A percentile compares a stretch with the other conserved stretches of the same genome.
phyloP scores from a whole-genome alignment of 148 eudicot genomes.

The Arbutus unedo region DNA sequence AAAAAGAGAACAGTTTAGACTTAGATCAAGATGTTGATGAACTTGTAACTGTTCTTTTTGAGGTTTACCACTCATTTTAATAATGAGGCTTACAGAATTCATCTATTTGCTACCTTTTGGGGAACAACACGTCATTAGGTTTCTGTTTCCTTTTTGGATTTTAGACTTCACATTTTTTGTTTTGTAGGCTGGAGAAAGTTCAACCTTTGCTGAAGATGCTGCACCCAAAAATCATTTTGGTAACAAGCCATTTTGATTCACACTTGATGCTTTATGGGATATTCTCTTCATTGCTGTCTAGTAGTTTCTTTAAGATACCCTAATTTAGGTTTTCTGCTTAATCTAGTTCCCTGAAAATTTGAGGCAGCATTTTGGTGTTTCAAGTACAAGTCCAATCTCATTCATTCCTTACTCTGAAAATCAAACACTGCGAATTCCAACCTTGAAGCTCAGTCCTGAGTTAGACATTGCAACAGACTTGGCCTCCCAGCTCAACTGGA shows the following conservation, averaged over 20 bases:
- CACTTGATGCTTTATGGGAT: neutral
- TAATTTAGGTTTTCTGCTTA: slow-evolving; percentile 17
- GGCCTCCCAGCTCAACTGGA: slow-evolving; percentile 44
- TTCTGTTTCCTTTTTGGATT: neutral
- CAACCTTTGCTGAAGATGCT: slow-evolving; percentile 53
- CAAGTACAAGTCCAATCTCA: slow-evolving; percentile 28
- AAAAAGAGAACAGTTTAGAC: neutral
- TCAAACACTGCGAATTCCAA: slow-evolving; percentile 43
- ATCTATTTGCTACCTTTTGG: neutral
- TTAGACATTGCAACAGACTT: slow-evolving; percentile 54
- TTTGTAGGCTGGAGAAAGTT: slow-evolving; percentile 50
- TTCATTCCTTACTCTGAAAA: slow-evolving; percentile 44
- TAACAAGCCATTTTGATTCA: slow-evolving; percentile 20
- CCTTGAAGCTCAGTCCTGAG: slow-evolving; percentile 34
- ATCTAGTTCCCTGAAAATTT: slow-evolving; percentile 62
- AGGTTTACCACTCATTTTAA: neutral
- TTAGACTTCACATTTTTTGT: slow-evolving; percentile 12
- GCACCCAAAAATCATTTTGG: slow-evolving; percentile 64
- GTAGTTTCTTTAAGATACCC: neutral
- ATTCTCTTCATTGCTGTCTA: neutral
- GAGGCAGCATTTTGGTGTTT: slow-evolving; percentile 23
- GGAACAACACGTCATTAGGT: neutral
- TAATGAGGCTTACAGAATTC: neutral
- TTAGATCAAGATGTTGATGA: neutral
- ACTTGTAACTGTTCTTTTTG: neutral